Percentiles rank a stretch among this genome's conserved stretches.
phyloP scores from a whole-genome alignment of 768 basidiomycete genomes.

The Phlegmacium glaucopus region DNA sequence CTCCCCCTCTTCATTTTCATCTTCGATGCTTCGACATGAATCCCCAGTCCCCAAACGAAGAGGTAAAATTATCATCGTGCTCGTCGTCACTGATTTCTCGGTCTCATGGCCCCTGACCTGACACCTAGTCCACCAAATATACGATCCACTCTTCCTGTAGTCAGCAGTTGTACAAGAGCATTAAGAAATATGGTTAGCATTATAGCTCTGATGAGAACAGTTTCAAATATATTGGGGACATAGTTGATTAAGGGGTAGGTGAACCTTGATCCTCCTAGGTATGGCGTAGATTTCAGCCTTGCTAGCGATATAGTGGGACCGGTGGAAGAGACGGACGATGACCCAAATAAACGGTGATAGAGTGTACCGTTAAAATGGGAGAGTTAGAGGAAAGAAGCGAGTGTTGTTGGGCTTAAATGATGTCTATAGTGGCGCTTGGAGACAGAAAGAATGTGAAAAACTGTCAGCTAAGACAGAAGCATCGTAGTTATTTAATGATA shows the following conservation, averaged over 20 bases:
- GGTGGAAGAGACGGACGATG: slow-evolving; percentile 11
- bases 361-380: slow-evolving; percentile 66
- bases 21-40: slow-evolving; percentile 17
- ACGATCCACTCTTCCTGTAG: slow-evolving; percentile 55
- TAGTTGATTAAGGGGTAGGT: slow-evolving; percentile 71
- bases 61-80: slow-evolving; percentile 20
- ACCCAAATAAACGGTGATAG: slow-evolving; percentile 30
- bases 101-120: slow-evolving; percentile 34
- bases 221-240: slow-evolving; percentile 71
- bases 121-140: slow-evolving; percentile 55
- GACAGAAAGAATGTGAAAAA: slow-evolving; percentile 65
- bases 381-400: slow-evolving; percentile 57
- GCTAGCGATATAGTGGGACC: slow-evolving; percentile 10
- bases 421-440: slow-evolving; percentile 61
- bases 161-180: slow-evolving; percentile 59
- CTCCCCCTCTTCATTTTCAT: slow-evolving; percentile 18
- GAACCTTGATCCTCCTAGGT: slow-evolving; percentile 2
- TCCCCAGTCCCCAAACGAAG: slow-evolving; percentile 11
- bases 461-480: slow-evolving; percentile 40
- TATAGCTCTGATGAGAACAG: slow-evolving; percentile 54
- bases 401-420: slow-evolving; percentile 66
- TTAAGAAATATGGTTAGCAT: slow-evolving; percentile 60
- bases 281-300: slow-evolving; percentile 1
- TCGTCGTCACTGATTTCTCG: slow-evolving; percentile 45
- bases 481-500: not conserved